Conservation (phyloP, 495 filamentous ascomycete genomes). For the Talaromyces trachyspermus region DNA sequence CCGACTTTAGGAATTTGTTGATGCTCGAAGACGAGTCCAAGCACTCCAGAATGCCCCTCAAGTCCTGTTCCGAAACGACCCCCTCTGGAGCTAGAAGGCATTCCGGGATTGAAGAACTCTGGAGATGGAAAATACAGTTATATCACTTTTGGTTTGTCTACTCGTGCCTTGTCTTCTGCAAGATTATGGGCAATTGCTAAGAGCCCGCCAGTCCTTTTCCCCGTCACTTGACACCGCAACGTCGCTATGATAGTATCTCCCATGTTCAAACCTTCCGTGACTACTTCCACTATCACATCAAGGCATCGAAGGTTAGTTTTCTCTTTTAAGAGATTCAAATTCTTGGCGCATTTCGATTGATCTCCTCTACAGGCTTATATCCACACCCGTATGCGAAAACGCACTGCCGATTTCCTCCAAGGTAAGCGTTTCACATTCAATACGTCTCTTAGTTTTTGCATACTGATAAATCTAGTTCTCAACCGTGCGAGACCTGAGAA, state of each 20-base stretch:
- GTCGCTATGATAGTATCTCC: slow-evolving; percentile 89
- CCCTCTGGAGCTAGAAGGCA: slow-evolving; percentile 84
- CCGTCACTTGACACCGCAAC: slow-evolving; percentile 80
- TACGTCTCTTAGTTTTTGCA: neutral
- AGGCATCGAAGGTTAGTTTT: slow-evolving; percentile 75
- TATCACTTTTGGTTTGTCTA: slow-evolving; percentile 80
- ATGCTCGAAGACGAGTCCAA: slow-evolving; percentile 69
- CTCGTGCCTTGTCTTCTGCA: neutral
- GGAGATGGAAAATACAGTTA: slow-evolving; percentile 84
- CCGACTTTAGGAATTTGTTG: slow-evolving; percentile 80
- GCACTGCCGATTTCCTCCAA: slow-evolving; percentile 97
- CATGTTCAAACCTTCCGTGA: slow-evolving; percentile 99
- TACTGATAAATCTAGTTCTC: slow-evolving; percentile 54
- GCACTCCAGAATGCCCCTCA: slow-evolving; percentile 97
- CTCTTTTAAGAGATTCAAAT: neutral
- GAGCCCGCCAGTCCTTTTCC: slow-evolving; percentile 78
- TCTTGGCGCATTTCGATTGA: slow-evolving; percentile 12
- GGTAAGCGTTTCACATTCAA: slow-evolving; percentile 39
- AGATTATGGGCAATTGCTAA: slow-evolving; percentile 10
- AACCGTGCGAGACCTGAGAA: slow-evolving; percentile 87
- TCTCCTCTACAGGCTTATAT: slow-evolving; percentile 68
- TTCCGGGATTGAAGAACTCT: slow-evolving; percentile 68
- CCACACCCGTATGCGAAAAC: slow-evolving; percentile 91
- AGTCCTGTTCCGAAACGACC: slow-evolving; percentile 93
- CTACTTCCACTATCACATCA: slow-evolving; percentile 99